Evolutionary conservation across 129 eudicot species (phyloP).

Genomic region (Pseudognaphalium luteoalbum): DNA sequence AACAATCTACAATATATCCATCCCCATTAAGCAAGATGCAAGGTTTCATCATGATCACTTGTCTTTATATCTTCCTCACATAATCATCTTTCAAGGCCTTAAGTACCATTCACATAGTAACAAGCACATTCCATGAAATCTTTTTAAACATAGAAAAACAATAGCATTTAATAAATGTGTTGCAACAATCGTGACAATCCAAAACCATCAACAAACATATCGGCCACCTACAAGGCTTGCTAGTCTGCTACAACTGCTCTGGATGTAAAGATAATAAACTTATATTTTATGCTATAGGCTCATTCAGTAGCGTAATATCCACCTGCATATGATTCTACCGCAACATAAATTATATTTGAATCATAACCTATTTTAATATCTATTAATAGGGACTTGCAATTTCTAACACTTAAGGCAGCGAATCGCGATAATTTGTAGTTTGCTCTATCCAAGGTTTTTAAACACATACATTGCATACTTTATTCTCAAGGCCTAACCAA

Average conservation of each 20-base stretch:
- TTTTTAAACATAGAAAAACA: background rate
- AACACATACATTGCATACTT: background rate
- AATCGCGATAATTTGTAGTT: background rate
- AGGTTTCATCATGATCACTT: background rate
- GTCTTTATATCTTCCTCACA: background rate
- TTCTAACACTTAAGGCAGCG: background rate
- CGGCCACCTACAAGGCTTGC: background rate
- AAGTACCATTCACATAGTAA: constrained; percentile 12
- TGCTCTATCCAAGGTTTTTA: background rate
- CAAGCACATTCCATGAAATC: background rate
- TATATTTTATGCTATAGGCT: background rate
- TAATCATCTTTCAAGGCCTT: constrained; percentile 13
- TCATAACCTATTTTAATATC: background rate
- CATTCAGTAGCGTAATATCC: constrained; percentile 19
- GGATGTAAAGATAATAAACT: background rate
- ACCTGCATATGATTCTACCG: background rate
- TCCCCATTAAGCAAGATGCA: constrained; percentile 8
- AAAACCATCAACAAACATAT: background rate
- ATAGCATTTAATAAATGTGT: background rate
- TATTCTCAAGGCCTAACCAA: constrained; percentile 19
- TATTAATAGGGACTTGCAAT: background rate
- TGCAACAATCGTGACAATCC: background rate
- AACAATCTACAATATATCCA: background rate
- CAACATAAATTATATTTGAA: background rate
- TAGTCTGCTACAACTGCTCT: constrained; percentile 15